Evolutionary conservation across 2,329 filamentous ascomycete species (phyloP).

Genomic region (Zymoseptoria crescenta): DNA sequence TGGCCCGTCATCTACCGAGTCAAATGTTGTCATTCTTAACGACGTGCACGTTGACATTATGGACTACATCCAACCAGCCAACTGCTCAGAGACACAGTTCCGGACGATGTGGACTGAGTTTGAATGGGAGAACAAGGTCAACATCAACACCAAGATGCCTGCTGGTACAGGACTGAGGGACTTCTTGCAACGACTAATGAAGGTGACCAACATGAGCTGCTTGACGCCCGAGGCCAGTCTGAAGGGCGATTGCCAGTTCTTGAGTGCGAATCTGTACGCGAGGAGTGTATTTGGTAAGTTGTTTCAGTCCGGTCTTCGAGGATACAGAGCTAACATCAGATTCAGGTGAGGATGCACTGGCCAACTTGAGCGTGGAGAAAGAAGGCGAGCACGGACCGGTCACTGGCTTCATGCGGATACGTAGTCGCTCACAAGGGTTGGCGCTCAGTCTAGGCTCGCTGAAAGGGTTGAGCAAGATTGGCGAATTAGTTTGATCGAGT

Average conservation of each 20-base stretch:
- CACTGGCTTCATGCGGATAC: slow-evolving; percentile 94
- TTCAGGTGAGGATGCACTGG: slow-evolving; percentile 90
- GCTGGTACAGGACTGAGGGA: slow-evolving; percentile 77
- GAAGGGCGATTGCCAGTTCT: slow-evolving; percentile 95
- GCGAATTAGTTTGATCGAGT: slow-evolving; percentile 21
- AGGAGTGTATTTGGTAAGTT: slow-evolving; percentile 94
- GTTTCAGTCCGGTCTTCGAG: neutral
- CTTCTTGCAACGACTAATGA: slow-evolving; percentile 92
- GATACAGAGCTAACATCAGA: slow-evolving; percentile 10
- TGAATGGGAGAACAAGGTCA: slow-evolving; percentile 99
- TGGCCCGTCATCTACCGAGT: slow-evolving; percentile 82
- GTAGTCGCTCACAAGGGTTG: slow-evolving; percentile 90
- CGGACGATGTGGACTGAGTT: slow-evolving; percentile 99
- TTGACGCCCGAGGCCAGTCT: slow-evolving; percentile 92
- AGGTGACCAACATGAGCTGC: slow-evolving; percentile 97
- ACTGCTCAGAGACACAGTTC: slow-evolving; percentile 97
- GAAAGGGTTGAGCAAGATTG: slow-evolving; percentile 79
- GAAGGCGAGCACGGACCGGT: slow-evolving; percentile 92
- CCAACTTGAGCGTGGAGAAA: slow-evolving; percentile 96
- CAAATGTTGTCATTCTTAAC: slow-evolving; percentile 94
- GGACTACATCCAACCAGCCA: slow-evolving; percentile 98
- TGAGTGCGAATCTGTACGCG: slow-evolving; percentile 94
- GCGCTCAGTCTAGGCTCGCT: slow-evolving; percentile 88
- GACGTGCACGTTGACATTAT: slow-evolving; percentile 98
- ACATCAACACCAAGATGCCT: slow-evolving; percentile 82